Evolutionary conservation across 768 basidiomycete species (phyloP).

Genomic region (Phlegmacium glaucopus): DNA sequence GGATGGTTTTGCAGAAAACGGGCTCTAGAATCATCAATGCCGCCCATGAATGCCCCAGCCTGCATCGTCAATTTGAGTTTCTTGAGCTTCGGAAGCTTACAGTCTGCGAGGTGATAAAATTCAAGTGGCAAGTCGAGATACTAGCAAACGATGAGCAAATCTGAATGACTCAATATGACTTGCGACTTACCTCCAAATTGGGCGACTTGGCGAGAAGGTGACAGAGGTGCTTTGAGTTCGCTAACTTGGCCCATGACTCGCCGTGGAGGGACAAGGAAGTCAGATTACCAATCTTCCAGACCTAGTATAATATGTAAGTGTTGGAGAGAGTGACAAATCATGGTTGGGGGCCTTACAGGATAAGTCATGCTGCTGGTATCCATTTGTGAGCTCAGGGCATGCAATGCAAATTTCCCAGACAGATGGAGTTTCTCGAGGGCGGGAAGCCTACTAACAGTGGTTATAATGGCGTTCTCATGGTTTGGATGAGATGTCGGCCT

Average conservation of each 20-base stretch:
- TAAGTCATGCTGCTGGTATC: conserved; percentile 32
- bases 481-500: conserved; percentile 28
- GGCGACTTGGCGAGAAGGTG: conserved; percentile 26
- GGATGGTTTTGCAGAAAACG: conserved; percentile 44
- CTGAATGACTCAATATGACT: not conserved
- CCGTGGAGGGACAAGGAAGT: conserved; percentile 25
- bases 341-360: conserved; percentile 33
- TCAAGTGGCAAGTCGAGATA: conserved; percentile 46
- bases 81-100: conserved; percentile 39
- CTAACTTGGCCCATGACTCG: conserved; percentile 26
- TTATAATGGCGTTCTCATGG: conserved; percentile 40
- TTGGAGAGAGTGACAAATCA: not conserved
- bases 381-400: conserved; percentile 25
- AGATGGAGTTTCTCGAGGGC: conserved; percentile 34
- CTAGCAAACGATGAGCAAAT: conserved; percentile 16
- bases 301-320: conserved; percentile 15
- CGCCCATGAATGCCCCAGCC: conserved; percentile 30
- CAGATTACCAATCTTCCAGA: conserved; percentile 29
- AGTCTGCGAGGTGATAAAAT: conserved; percentile 32
- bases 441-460: conserved; percentile 23
- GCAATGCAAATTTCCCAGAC: conserved; percentile 35
- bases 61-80: conserved; percentile 38
- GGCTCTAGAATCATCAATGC: conserved; percentile 31
- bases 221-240: conserved; percentile 26
- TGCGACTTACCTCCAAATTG: conserved; percentile 25